Percentiles rank a stretch among this genome's conserved stretches.
Conservation (phyloP, 2,329 filamentous ascomycete genomes). For the Clathrospora elynae region DNA sequence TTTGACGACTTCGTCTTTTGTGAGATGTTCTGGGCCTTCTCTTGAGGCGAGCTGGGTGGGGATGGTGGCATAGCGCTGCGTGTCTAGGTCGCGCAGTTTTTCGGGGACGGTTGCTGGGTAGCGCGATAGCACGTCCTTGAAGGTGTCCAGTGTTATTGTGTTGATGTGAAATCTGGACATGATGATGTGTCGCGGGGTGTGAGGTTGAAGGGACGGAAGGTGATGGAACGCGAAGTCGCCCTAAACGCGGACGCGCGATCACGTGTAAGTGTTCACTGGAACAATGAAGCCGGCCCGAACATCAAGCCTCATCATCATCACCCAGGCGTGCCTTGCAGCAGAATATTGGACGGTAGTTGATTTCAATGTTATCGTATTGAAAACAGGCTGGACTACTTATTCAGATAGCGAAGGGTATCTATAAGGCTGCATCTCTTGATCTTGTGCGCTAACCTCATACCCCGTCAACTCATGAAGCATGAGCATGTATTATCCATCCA, state of each 20-base stretch:
- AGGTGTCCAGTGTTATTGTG: conserved; percentile 23
- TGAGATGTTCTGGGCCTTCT: conserved; percentile 19
- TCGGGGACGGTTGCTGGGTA: conserved; percentile 36
- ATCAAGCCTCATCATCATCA: too few species aligned
- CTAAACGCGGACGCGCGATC: conserved; percentile 4
- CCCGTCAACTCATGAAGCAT: too few species aligned
- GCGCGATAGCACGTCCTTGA: conserved; percentile 29
- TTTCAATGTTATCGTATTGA: too few species aligned
- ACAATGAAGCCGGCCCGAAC: too few species aligned
- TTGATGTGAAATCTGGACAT: conserved; percentile 18
- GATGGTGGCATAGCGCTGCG: conserved; percentile 38
- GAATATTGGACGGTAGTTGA: too few species aligned
- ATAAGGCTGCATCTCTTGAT: too few species aligned
- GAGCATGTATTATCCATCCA: too few species aligned
- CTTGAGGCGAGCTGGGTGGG: conserved; percentile 23
- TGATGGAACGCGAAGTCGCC: conserved; percentile 1
- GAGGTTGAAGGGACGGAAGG: not conserved
- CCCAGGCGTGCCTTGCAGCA: too few species aligned
- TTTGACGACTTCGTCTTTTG: conserved; percentile 38
- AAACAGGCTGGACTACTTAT: too few species aligned
- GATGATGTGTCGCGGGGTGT: not conserved
- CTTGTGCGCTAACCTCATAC: too few species aligned
- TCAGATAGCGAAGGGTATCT: too few species aligned
- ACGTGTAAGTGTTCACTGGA: too few species aligned
- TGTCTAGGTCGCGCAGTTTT: conserved; percentile 40